A percentile compares a stretch with the other conserved stretches of the same genome.
These are phyloP conservation scores for Kalmanozyma brasiliensis DNA, from an alignment of 1,284 basidiomycete genomes.

Conservation along the genomic window DNA sequence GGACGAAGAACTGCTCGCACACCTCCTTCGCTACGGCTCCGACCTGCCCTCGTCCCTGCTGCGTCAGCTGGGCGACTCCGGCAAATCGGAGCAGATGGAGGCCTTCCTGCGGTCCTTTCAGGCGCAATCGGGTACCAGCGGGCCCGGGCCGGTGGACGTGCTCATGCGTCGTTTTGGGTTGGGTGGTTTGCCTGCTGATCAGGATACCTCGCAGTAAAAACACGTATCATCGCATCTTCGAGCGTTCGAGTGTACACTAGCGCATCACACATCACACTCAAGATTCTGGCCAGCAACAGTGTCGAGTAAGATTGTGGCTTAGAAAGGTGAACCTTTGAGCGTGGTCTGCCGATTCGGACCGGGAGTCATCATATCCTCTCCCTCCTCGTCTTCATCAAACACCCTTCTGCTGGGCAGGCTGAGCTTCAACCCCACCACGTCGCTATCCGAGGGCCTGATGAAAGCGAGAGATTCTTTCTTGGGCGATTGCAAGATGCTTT, in stretches of 20 bases:
- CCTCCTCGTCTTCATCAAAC: conserved; percentile 6
- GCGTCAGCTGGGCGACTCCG: conserved; percentile 2
- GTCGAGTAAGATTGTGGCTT: too few relatives aligned
- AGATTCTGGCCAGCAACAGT: neutral
- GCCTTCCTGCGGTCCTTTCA: conserved; percentile 32
- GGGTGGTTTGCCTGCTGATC: conserved; percentile 32
- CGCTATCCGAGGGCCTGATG: neutral
- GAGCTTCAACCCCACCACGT: neutral
- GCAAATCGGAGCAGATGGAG: conserved; percentile 16
- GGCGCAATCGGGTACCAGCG: conserved; percentile 21
- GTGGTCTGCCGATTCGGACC: conserved; percentile 37
- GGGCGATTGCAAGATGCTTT: conserved; percentile 19
- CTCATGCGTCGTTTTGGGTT: conserved; percentile 43
- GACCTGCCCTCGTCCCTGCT: conserved; percentile 26
- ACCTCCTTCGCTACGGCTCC: conserved; percentile 21
- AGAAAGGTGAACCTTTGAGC: conserved; percentile 17
- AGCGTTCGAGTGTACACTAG: too few relatives aligned
- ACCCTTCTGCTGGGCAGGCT: too few relatives aligned
- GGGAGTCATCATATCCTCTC: conserved; percentile 27
- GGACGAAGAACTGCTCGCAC: conserved; percentile 31
- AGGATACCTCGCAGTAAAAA: conserved; percentile 9
- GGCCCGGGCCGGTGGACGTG: conserved; percentile 28
- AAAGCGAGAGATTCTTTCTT: conserved; percentile 5
- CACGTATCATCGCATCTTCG: neutral
- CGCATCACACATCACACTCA: neutral